Evolutionary conservation across 192 early-diverging fungal species (phyloP).

Genomic region (Anaeromyces robustus): DNA sequence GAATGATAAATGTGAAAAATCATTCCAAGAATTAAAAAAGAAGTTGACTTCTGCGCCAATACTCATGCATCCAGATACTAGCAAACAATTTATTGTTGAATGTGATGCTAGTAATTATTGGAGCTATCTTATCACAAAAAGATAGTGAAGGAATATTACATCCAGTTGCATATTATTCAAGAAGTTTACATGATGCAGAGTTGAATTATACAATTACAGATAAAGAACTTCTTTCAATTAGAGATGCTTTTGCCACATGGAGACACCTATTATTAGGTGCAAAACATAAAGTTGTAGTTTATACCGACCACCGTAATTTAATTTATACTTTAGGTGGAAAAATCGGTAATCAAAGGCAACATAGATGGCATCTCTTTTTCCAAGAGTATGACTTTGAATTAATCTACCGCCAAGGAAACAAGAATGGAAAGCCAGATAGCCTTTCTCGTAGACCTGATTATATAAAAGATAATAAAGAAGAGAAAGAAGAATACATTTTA

Average conservation of each 20-base stretch:
- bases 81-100: slow-evolving; percentile 9
- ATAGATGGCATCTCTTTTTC: slow-evolving; percentile 10
- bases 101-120: slow-evolving; percentile 22
- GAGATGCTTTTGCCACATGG: slow-evolving; percentile 17
- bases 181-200: slow-evolving; percentile 5
- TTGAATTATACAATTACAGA: slow-evolving; percentile 15
- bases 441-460: slow-evolving; percentile 2
- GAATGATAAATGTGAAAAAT: neutral
- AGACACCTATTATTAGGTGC: slow-evolving; percentile 12
- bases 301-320: slow-evolving; percentile 23
- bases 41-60: slow-evolving; percentile 11
- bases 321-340: slow-evolving; percentile 12
- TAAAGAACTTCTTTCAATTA: slow-evolving; percentile 21
- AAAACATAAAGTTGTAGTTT: slow-evolving; percentile 8
- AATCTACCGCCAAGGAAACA: slow-evolving; percentile 8
- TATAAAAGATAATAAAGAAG: too few relatives aligned
- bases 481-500: too few relatives aligned
- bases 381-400: slow-evolving; percentile 9
- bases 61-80: slow-evolving; percentile 9
- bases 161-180: slow-evolving; percentile 8
- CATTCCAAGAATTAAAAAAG: slow-evolving; percentile 15
- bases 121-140: slow-evolving; percentile 14
- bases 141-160: neutral
- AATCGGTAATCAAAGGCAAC: slow-evolving; percentile 12
- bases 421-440: slow-evolving; percentile 15